Percentiles rank a stretch among this genome's conserved stretches.
phyloP scores from a whole-genome alignment of 331 rosid species.

The Malus hybrid region DNA sequence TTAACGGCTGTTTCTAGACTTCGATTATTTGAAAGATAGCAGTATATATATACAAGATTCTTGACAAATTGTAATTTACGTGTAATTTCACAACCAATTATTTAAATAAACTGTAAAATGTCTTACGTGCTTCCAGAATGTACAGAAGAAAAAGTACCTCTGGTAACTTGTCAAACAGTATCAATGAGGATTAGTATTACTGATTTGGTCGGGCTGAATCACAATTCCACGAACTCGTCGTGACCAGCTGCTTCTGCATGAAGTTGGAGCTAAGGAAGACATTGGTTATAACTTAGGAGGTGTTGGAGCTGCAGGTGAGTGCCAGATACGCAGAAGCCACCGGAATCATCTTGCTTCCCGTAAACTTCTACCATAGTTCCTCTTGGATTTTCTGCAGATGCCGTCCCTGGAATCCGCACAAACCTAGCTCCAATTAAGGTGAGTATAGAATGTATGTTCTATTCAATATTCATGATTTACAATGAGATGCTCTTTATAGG shows the following conservation, averaged over 20 bases:
- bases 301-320: constrained; percentile 51
- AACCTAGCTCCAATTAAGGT: constrained; percentile 49
- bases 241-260: constrained; percentile 24
- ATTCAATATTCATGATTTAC: no score
- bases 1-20: background rate
- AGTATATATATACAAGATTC: background rate
- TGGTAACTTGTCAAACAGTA: background rate
- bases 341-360: constrained; percentile 89
- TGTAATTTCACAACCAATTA: background rate
- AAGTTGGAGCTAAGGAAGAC: constrained; percentile 13
- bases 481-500: no score
- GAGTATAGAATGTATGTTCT: no score
- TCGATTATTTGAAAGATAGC: background rate
- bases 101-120: background rate
- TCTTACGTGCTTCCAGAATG: background rate
- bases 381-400: constrained; percentile 56
- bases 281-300: constrained; percentile 30
- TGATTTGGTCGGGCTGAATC: constrained; percentile 45
- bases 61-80: background rate
- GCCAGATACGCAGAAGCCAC: constrained; percentile 68
- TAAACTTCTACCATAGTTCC: constrained; percentile 86
- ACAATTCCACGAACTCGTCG: constrained; percentile 50
- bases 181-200: background rate
- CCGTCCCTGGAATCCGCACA: constrained; percentile 87
- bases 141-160: background rate